These are phyloP conservation scores for Tympanopsis confertula DNA, from an alignment of 2,329 filamentous ascomycete species.

Conservation along the genomic window DNA sequence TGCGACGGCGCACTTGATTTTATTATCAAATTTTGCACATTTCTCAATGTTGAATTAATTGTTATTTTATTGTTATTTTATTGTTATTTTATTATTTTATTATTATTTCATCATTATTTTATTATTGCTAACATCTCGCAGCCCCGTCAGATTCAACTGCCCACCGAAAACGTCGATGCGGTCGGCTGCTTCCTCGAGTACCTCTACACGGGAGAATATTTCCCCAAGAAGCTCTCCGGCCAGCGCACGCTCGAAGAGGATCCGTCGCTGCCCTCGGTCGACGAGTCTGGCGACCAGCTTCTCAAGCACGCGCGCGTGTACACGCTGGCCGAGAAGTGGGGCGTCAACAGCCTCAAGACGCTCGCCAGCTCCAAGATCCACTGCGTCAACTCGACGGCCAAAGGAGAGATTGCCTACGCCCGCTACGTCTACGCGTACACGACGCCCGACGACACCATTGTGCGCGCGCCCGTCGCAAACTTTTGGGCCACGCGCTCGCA, in stretches of 20 bases:
- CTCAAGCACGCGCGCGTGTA: conserved; percentile 84
- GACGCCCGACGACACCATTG: conserved; percentile 52
- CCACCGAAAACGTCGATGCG: conserved; percentile 57
- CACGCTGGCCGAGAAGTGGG: conserved; percentile 73
- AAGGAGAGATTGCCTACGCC: conserved; percentile 84
- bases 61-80: too few species aligned
- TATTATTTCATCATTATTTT: conserved; percentile 1
- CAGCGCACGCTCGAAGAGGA: conserved; percentile 61
- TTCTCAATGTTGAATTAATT: too few species aligned
- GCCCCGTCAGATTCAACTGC: conserved; percentile 59
- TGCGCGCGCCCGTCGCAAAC: conserved; percentile 73
- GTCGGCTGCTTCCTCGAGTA: conserved; percentile 73
- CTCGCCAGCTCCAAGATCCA: conserved; percentile 85
- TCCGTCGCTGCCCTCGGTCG: conserved; percentile 49
- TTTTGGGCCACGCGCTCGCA: conserved; percentile 81
- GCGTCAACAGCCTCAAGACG: conserved; percentile 54
- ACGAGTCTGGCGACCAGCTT: conserved; percentile 71
- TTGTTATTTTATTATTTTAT: too few species aligned
- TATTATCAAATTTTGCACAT: too few species aligned
- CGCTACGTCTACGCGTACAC: conserved; percentile 81
- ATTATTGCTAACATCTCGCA: conserved; percentile 10
- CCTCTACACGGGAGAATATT: conserved; percentile 80
- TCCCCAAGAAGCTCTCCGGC: conserved; percentile 54
- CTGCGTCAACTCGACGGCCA: conserved; percentile 75
- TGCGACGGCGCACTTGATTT: too few species aligned